Evolutionary conservation across 257 asterid species (phyloP), one percentile per base, ranked within the genome.

Genomic region (Nicotiana tabacum): DNA sequence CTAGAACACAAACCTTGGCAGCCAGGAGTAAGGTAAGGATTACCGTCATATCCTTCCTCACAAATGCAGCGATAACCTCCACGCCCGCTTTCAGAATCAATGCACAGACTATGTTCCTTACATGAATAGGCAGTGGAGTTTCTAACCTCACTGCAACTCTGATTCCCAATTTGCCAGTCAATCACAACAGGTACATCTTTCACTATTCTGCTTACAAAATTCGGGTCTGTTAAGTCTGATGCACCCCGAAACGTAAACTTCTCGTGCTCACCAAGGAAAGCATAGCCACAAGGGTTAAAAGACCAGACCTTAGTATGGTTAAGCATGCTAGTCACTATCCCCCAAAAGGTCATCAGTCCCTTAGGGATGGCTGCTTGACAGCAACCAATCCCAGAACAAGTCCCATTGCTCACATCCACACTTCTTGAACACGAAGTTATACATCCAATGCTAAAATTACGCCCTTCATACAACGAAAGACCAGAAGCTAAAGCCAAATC

Each of bases 41-140:
- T 82, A 5, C 85, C 85, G 5, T 74, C 76, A 29, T 70, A 82
- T 11, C 85, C 85, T 33, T 82, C 37, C n/a, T 39, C n/a, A 60
- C 85, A 72, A 27, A 56, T 72, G 58, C 85, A 82, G 11, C 53
- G 58, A 56, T 82, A 72, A 17, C 85, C 85, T 82, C 85, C 85
- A 74, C 24, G 58, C 5, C 80, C 85, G 15, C 61, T 74, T 29
- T 74, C 85, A 21, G 81, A 76, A 76, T 83, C 85, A 68, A 53
- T 43, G 35, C 77, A 83, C 27, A 37, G 29, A 65, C 82, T 83
- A 61, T 83, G 78, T 13, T 62, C 48, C n/a, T 70, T 76, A 16
- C 82, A 82, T 11, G 56, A 37, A 58, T 69, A 18, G 27, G 12
- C 60, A 4, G 30, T 57, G 4, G 81, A 12, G 8, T 16, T 35